Evolutionary conservation across 2,329 filamentous ascomycete species (phyloP), one percentile per base, ranked within the genome.

Genomic region (Lasiodiplodia gonubiensis): DNA sequence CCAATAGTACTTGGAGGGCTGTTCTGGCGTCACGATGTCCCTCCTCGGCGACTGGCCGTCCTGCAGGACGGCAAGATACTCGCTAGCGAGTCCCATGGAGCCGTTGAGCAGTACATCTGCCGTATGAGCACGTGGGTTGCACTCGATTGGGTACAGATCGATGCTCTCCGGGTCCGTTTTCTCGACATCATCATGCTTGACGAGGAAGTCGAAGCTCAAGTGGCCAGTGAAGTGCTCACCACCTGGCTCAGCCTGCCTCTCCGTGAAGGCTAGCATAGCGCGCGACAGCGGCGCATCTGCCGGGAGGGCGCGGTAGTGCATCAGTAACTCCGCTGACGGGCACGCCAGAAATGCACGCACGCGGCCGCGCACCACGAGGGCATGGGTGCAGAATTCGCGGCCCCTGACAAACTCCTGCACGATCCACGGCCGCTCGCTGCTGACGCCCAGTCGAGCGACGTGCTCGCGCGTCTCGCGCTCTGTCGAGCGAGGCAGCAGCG

Each of bases 301-400:
- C 0, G 86, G 84, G 0, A 93, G 82, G 0, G 87, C 83, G 30
- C 81, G 78, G 77, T 92, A 93, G 71, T 90, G 88, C 86, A 91
- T 90, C 27, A 88, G 79, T 4, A 90, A 79, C 70, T 87, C 87
- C 0, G 83, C 80, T 0, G 86, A 89, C 2, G 86, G 86, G 72
- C 90, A 92, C 0, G 90, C 87, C 7, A 88, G 85, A 70, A 93
- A 92, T 0, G 86, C 86, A 60, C 85, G 85, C 18, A 94, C 85
- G 39, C 84, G 77, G 1, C 90, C 90, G 0, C 81, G 78, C n/a
- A 93, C 81, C 4, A 93, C 79, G 2, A 93, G 81, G 0, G 90
- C 80, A 71, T 93, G 90, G 0, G 91, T 92, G 76, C 89, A 91
- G 74, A 89, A 93, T 74, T 93, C 90, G 0, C 83, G 81, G 0